These are phyloP conservation scores for Neurospora sp. DNA, from an alignment of 495 filamentous ascomycete species.

Conservation along the genomic window DNA sequence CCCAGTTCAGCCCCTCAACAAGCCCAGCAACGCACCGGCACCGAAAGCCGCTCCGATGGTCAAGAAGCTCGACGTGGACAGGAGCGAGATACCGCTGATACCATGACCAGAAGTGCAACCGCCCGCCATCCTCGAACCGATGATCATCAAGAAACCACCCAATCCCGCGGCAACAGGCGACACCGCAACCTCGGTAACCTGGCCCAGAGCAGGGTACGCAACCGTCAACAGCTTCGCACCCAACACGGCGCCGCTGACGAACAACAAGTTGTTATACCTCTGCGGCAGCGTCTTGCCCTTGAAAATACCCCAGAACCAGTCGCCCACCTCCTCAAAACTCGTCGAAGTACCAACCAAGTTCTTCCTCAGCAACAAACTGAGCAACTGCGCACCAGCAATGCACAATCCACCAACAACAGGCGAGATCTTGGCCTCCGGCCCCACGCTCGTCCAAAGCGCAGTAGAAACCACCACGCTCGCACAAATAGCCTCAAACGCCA, in stretches of 20 bases:
- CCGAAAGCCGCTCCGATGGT: constrained; percentile 40
- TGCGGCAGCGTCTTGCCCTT: constrained; percentile 9
- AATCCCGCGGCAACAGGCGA: constrained; percentile 25
- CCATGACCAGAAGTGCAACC: constrained; percentile 53
- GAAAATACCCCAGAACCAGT: constrained; percentile 30
- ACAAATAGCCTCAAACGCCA: constrained; percentile 22
- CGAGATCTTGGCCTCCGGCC: constrained; percentile 23
- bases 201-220: constrained; percentile 16
- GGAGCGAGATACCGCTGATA: constrained; percentile 42
- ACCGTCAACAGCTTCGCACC: constrained; percentile 28
- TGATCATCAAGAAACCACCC: constrained; percentile 40
- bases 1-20: constrained; percentile 6
- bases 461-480: constrained; percentile 17
- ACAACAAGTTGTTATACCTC: constrained; percentile 27
- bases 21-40: constrained; percentile 25
- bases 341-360: constrained; percentile 41
- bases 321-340: constrained; percentile 41
- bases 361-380: constrained; percentile 30
- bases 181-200: constrained; percentile 11
- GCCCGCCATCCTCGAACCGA: constrained; percentile 44
- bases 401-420: constrained; percentile 36
- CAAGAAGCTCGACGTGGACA: constrained; percentile 42
- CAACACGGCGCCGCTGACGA: constrained; percentile 32
- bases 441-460: constrained; percentile 12
- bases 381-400: constrained; percentile 38